phyloP scores from a whole-genome alignment of 1,139 yeast genomes.

The Eremothecium sinecaudum region DNA sequence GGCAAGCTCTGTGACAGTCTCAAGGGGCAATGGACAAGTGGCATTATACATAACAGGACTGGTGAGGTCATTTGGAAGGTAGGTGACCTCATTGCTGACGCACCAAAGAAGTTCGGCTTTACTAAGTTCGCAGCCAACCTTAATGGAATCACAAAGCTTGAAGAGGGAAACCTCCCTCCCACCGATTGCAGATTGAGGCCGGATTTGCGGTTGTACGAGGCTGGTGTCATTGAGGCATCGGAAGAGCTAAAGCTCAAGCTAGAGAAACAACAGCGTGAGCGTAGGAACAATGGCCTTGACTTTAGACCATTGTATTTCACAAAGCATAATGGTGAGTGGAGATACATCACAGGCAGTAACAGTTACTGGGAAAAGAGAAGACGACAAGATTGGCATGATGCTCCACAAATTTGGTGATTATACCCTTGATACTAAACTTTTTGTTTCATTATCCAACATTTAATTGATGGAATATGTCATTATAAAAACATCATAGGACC shows the following conservation, averaged over 20 bases:
- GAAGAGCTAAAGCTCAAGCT: conserved; percentile 56
- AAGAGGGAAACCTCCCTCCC: conserved; percentile 56
- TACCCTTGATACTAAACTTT: too few species aligned
- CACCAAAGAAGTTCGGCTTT: conserved; percentile 68
- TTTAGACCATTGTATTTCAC: conserved; percentile 55
- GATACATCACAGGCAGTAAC: conserved; percentile 47
- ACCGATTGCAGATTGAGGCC: conserved; percentile 89
- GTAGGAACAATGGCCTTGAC: conserved; percentile 54
- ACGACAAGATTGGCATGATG: conserved; percentile 48
- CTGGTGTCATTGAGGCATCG: conserved; percentile 59
- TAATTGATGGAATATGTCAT: too few species aligned
- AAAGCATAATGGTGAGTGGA: conserved; percentile 50
- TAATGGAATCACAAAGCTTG: conserved; percentile 68
- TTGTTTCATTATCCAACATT: too few species aligned
- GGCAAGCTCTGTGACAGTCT: conserved; percentile 23
- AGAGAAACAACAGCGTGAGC: conserved; percentile 72
- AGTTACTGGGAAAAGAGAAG: conserved; percentile 78
- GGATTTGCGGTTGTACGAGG: conserved; percentile 65
- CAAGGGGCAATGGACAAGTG: conserved; percentile 29
- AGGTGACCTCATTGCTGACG: conserved; percentile 43
- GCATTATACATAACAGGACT: conserved; percentile 23
- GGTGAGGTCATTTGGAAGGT: conserved; percentile 34
- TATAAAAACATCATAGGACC: too few species aligned
- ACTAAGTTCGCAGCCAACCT: conserved; percentile 73
- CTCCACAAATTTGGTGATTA: conserved; percentile 48